phyloP scores from a whole-genome alignment of 2,329 filamentous ascomycete genomes.

The Aspergillus versicolor region DNA sequence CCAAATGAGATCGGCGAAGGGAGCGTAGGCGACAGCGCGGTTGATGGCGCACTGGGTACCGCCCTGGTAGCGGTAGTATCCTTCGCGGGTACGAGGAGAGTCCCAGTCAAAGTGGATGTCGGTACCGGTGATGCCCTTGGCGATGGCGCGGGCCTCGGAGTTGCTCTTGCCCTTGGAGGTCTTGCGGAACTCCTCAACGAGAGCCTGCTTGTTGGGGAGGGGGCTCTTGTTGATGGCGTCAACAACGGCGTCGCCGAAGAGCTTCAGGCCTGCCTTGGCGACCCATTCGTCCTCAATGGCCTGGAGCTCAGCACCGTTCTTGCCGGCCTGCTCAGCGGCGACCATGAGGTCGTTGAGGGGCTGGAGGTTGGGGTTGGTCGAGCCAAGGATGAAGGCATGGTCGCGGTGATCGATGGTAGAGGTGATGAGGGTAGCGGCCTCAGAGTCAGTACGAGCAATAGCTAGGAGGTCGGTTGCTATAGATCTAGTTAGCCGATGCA shows the following conservation, averaged over 20 bases:
- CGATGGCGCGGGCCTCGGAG: conserved; percentile 74
- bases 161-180: conserved; percentile 81
- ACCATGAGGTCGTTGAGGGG: conserved; percentile 90
- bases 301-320: conserved; percentile 77
- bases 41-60: conserved; percentile 90
- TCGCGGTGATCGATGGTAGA: conserved; percentile 95
- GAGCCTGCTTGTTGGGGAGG: conserved; percentile 63
- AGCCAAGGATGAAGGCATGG: conserved; percentile 87
- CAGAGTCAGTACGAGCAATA: conserved; percentile 92
- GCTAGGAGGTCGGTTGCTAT: conserved; percentile 79
- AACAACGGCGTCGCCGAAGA: conserved; percentile 86
- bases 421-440: conserved; percentile 95
- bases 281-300: conserved; percentile 90
- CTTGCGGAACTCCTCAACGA: conserved; percentile 66
- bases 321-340: conserved; percentile 77
- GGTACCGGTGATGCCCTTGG: conserved; percentile 71
- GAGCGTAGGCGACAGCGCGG: conserved; percentile 85
- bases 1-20: conserved; percentile 96
- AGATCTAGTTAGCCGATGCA: conserved; percentile 4
- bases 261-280: conserved; percentile 73
- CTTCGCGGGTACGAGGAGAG: conserved; percentile 85
- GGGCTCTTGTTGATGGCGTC: conserved; percentile 73
- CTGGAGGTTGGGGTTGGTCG: conserved; percentile 80
- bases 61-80: conserved; percentile 89
- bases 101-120: conserved; percentile 97